Base-by-base conservation (phyloP, 139 green algal genomes). In the Yamagishiella unicocca region DNA sequence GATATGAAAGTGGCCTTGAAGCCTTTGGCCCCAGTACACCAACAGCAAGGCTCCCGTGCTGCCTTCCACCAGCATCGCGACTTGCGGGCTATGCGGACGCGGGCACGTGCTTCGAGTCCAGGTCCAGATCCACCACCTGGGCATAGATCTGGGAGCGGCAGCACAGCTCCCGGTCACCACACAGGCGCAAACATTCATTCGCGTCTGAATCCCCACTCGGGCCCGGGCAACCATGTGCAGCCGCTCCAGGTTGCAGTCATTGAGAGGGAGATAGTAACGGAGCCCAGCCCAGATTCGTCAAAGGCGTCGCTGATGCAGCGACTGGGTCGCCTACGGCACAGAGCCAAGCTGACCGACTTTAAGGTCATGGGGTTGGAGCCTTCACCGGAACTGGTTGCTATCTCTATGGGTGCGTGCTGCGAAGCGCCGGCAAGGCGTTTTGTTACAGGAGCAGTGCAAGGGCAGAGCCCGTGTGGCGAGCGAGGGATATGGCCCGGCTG, bases 351-450 rank as follows among this genome's bases (percentile, higher is more conserved):
- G 14, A 38, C 21, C n/a, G 31, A 77, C 21, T 77, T 93, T 43
- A 89, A 86, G 31, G 83, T 95, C 33, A 86, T 95, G 83, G 93
- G 93, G 19, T 70, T 96, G 37, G 90, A 95, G 0, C 89, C 94
- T 0, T 95, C 91, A 2, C 92, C 95, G 40, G 94, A 97, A 90
- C 87, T 97, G 0, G 38, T 95, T 0, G 95, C 94, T 21, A 97
- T 97, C 38, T 84, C 89, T n/a, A 94, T 97, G 90, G 94, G 93
- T 95, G 54, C 46, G 83, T 68, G n/a, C n/a, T n/a, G n/a, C n/a
- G 35, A 2, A 4, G 1, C 8, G 8, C n/a, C 4, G 4, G 55
- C 21, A 31, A 1, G 25, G 33, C 33, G 14, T 2, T 25, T 12
- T 58, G 17, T 58, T 25, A 12, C 50, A 58, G 50, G 50, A 58